A percentile compares a stretch with the other conserved stretches of the same genome.
phyloP scores from a whole-genome alignment of 768 basidiomycete species.

The Pisolithus orientalis region DNA sequence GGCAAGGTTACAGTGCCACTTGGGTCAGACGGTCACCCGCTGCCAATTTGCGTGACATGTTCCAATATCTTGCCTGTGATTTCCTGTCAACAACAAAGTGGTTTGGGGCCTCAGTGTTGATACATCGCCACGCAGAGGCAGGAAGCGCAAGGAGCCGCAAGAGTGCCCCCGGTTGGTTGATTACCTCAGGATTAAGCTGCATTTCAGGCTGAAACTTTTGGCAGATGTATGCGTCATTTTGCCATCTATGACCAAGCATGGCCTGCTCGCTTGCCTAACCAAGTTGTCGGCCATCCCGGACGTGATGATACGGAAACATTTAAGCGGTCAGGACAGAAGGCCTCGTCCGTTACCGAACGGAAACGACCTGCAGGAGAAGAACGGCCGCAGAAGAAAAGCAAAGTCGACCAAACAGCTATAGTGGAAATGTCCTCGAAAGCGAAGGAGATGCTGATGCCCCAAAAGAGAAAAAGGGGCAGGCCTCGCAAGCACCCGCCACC shows the following conservation, averaged over 20 bases:
- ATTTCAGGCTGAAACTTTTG: slow-evolving; percentile 11
- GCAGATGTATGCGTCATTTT: slow-evolving; percentile 72
- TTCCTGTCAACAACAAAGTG: slow-evolving; percentile 64
- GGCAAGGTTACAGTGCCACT: slow-evolving; percentile 40
- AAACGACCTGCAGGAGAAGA: slow-evolving; percentile 45
- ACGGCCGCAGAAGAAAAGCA: slow-evolving; percentile 44
- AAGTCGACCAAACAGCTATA: slow-evolving; percentile 31
- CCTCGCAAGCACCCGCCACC: slow-evolving; percentile 29
- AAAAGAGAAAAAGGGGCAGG: slow-evolving; percentile 29
- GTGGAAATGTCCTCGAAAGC: slow-evolving; percentile 30
- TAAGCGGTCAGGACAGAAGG: slow-evolving; percentile 47
- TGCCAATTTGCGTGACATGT: slow-evolving; percentile 71
- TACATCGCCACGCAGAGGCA: slow-evolving; percentile 36
- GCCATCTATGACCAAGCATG: slow-evolving; percentile 70
- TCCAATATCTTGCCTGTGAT: slow-evolving; percentile 68
- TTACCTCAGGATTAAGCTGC: slow-evolving; percentile 16
- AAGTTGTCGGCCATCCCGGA: slow-evolving; percentile 40
- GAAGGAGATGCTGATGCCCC: slow-evolving; percentile 25
- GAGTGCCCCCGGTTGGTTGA: slow-evolving; percentile 66
- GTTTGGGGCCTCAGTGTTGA: slow-evolving; percentile 66
- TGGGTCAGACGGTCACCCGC: slow-evolving; percentile 58
- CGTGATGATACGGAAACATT: slow-evolving; percentile 38
- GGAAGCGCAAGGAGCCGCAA: slow-evolving; percentile 55
- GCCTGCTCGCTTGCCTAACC: slow-evolving; percentile 54
- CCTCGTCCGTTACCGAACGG: slow-evolving; percentile 44